Percentiles rank a stretch among this genome's conserved stretches.
phyloP scores from a whole-genome alignment of 179 eudicot species.

The Beta macrorhiza region DNA sequence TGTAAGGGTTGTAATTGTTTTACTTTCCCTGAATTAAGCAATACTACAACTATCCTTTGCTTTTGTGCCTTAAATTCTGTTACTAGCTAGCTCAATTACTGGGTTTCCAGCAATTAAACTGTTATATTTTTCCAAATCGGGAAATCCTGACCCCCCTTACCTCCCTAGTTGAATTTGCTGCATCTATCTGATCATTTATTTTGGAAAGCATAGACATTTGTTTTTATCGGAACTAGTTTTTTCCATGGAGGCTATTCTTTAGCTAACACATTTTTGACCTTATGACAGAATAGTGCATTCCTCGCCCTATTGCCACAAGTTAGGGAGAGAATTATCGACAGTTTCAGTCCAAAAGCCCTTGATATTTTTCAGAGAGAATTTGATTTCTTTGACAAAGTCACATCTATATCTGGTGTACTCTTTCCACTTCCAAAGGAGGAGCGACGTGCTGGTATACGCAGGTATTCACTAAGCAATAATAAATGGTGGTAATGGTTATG shows the following conservation, averaged over 20 bases:
- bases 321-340: conserved; percentile 74
- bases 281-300: conserved; percentile 62
- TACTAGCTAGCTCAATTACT: too few species aligned
- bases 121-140: neutral
- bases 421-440: conserved; percentile 93
- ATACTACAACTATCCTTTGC: too few species aligned
- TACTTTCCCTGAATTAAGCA: too few species aligned
- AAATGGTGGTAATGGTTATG: too few species aligned
- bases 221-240: neutral
- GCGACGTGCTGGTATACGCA: conserved; percentile 88
- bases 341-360: conserved; percentile 74
- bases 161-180: neutral
- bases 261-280: conserved; percentile 9
- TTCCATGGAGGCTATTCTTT: conserved; percentile 5
- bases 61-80: too few species aligned
- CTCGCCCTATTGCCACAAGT: conserved; percentile 66
- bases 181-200: neutral
- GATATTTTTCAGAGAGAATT: conserved; percentile 76
- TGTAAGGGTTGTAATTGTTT: too few species aligned
- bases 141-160: neutral
- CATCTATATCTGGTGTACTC: conserved; percentile 84
- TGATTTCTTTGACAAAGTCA: conserved; percentile 93
- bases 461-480: conserved; percentile 38
- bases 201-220: neutral
- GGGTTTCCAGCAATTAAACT: neutral